These are phyloP conservation scores for Candida succiphila DNA, from an alignment of 805 yeast species.

Conservation along the genomic window DNA sequence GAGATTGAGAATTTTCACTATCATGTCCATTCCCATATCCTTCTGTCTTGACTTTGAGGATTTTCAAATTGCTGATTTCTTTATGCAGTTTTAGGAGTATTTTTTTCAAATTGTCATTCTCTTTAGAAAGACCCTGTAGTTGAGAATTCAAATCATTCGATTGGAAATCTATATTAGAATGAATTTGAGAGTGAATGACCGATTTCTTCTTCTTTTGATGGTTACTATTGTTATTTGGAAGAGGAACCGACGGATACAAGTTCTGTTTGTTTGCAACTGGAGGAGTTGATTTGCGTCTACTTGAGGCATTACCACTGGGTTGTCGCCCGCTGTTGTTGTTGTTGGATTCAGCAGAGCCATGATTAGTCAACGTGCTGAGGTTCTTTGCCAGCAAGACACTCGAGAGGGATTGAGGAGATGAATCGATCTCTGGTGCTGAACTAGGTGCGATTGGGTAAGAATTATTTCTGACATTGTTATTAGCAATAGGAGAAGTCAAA, in stretches of 20 bases:
- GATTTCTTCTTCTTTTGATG: slow-evolving; percentile 4
- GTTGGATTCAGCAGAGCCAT: slow-evolving; percentile 14
- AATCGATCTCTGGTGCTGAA: too few species aligned
- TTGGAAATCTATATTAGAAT: slow-evolving; percentile 23
- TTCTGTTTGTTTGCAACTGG: too few species aligned
- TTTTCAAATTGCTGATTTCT: slow-evolving; percentile 25
- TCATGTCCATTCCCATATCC: too few species aligned
- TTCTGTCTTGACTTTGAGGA: slow-evolving; percentile 4
- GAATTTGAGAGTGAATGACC: slow-evolving; percentile 23
- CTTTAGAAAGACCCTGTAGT: slow-evolving; percentile 30
- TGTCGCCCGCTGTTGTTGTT: not conserved
- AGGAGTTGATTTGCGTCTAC: slow-evolving; percentile 25
- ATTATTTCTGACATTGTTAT: too few species aligned
- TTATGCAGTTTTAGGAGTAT: slow-evolving; percentile 28
- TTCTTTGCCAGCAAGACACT: slow-evolving; percentile 6
- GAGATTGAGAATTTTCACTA: too few species aligned
- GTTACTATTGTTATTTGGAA: too few species aligned
- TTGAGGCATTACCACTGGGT: not conserved
- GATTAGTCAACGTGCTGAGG: slow-evolving; percentile 11
- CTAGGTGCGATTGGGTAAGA: too few species aligned
- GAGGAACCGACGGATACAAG: too few species aligned
- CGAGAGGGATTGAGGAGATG: slow-evolving; percentile 1
- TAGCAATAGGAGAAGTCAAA: too few species aligned
- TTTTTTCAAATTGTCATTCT: slow-evolving; percentile 32
- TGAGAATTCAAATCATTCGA: slow-evolving; percentile 27